Base-by-base conservation (phyloP, 176 grass and related monocot genomes). In the Musa troglodytarum region DNA sequence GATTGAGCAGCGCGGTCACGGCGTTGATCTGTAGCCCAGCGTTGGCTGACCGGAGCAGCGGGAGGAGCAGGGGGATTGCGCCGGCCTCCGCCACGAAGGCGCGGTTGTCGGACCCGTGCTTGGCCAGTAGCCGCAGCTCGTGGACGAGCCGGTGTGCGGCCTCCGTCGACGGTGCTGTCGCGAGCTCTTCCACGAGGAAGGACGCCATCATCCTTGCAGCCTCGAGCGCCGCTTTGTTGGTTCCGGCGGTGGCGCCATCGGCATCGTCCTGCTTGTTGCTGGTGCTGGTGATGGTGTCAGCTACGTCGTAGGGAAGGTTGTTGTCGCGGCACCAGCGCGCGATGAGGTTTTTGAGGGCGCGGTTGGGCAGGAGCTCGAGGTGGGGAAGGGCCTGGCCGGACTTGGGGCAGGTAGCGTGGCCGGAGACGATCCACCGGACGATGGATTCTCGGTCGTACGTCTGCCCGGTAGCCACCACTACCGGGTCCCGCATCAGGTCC, bases 251-350 rank as follows among this genome's bases (percentile, higher is more conserved):
- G 71, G 73, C 73, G 21, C 82, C 74, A 51, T 72, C 77, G 1
- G 70, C 82, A 4, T 73, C 72, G 53, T 88, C 85, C 49, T 65
- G 17, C 76, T 86, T 88, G 13, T 57, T 57, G 54, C 54, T 17
- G 54, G 13, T 57, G 53, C 74, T 56, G 34, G 34, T 34, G 29
- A 34, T 34, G 54, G 87, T 66, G 29, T 87, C 85, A n/a, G 82
- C 58, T 49, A 11, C 70, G 10, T 92, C 92, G 63, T 78, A 74
- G 29, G 83, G 75, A 6, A 96, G 78, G 58, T 77, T 71, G 68
- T 96, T 92, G 77, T 96, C 89, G 13, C 83, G 89, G 87, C 92
- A 96, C 92, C 92, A 96, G 54, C 81, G 86, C 74, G 82, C 74
- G 75, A 96, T 86, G 69, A 96, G 87, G 25, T 89, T 96, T 79